phyloP scores from a whole-genome alignment of 208 protist species.

The Herpetomonas samuelpessoai region DNA sequence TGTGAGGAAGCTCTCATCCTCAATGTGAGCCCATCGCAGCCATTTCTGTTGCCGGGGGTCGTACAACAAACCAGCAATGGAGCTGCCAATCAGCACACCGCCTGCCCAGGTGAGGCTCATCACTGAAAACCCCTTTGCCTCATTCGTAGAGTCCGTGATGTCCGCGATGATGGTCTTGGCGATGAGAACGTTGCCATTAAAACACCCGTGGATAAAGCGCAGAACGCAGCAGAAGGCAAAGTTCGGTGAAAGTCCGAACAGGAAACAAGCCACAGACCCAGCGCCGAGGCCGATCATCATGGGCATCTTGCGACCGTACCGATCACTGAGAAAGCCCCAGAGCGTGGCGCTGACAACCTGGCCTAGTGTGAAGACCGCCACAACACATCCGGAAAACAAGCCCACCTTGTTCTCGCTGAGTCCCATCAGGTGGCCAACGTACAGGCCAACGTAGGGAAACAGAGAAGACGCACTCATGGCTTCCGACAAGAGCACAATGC shows the following conservation, averaged over 20 bases:
- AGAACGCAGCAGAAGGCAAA: slow-evolving; percentile 43
- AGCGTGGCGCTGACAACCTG: slow-evolving; percentile 32
- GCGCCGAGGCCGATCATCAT: slow-evolving; percentile 28
- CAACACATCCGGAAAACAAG: slow-evolving; percentile 33
- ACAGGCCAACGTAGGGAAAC: slow-evolving; percentile 43
- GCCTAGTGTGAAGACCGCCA: slow-evolving; percentile 48
- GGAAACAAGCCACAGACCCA: slow-evolving; percentile 25
- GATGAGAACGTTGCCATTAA: slow-evolving; percentile 66
- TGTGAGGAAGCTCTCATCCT: slow-evolving; percentile 37
- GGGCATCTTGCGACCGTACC: slow-evolving; percentile 32
- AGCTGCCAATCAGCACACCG: slow-evolving; percentile 56
- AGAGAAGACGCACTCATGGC: slow-evolving; percentile 39
- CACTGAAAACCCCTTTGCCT: slow-evolving; percentile 92
- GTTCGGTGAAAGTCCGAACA: slow-evolving; percentile 40
- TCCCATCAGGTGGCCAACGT: slow-evolving; percentile 26
- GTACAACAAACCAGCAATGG: slow-evolving; percentile 72
- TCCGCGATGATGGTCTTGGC: slow-evolving; percentile 73
- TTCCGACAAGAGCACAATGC: slow-evolving; percentile 34
- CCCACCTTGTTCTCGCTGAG: slow-evolving; percentile 26
- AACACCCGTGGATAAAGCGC: slow-evolving; percentile 68
- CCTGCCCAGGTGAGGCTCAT: slow-evolving; percentile 89
- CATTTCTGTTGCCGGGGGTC: slow-evolving; percentile 32
- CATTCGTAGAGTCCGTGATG: slow-evolving; percentile 64
- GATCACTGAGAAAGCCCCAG: slow-evolving; percentile 47
- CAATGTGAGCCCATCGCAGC: slow-evolving; percentile 26